Base-by-base conservation (phyloP, 1,284 basidiomycete genomes). In the Rhizoctonia solani region DNA sequence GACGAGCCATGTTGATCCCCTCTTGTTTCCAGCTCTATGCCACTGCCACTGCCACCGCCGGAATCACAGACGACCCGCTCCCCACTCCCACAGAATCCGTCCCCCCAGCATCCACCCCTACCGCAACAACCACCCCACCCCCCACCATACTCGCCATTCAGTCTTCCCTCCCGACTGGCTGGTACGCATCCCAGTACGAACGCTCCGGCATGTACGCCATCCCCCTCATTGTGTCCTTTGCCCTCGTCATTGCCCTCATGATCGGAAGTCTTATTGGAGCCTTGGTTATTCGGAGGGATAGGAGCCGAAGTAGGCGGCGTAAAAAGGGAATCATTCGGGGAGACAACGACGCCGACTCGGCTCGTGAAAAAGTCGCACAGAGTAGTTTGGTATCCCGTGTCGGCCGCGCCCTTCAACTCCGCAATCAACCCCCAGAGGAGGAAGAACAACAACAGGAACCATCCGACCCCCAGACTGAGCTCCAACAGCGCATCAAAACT, bases 221-320 rank as follows among this genome's bases (percentile, higher is more conserved):
- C 21, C 59, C 59, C 13, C 49, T 65, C 21, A 49, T 65, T 23
- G 32, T 65, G 27, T 65, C 59, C 4, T 65, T 65, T 52, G 30
- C 59, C 30, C 34, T 65, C 34, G 49, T 63, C 49, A 63, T 63
- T 34, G 59, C 59, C 11, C 59, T 63, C 39, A 63, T 63, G 59
- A 63, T 63, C 49, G 59, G 59, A 2, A 23, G 19, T 42, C 59
- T 63, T 39, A 63, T 63, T 34, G 59, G 59, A 2, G 59, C 59
- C 14, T 49, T 63, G 3, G 59, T 44, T 19, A 41, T 41, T 23
- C 59, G 59, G 1, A 32, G 59, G 16, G 47, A 27, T 34, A 32
- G 47, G 5, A 47, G 59, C 16, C 8, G 49, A 16, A 19, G n/a
- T n/a, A 32, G 59, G 23, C 32, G 59, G 41, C 37, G 49, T 34